A percentile compares a stretch with the other conserved stretches of the same genome.
Conservation (phyloP, 1,284 basidiomycete species). For the Schizophyllum amplum region DNA sequence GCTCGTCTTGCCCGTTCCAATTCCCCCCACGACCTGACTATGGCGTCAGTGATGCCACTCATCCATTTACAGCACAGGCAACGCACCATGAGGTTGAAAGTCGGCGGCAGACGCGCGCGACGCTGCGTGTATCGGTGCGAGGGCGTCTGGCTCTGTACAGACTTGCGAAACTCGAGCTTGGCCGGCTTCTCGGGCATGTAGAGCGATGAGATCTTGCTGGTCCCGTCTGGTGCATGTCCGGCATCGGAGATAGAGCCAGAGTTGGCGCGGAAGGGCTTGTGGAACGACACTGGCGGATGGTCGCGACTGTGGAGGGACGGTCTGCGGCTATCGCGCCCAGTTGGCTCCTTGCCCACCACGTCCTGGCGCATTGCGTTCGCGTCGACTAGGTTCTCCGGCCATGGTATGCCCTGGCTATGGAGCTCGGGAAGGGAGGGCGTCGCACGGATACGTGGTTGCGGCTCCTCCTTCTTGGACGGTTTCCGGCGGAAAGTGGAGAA, state of each 20-base stretch:
- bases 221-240: not conserved
- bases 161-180: constrained; percentile 21
- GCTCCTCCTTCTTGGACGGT: constrained; percentile 46
- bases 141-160: constrained; percentile 16
- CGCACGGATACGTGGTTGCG: constrained; percentile 35
- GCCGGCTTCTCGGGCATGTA: constrained; percentile 53
- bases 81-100: constrained; percentile 77
- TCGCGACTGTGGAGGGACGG: constrained; percentile 4
- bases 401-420: constrained; percentile 61
- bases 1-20: constrained; percentile 73
- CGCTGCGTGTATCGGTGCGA: constrained; percentile 49
- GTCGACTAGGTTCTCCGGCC: constrained; percentile 74
- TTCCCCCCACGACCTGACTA: constrained; percentile 64
- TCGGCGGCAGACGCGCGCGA: constrained; percentile 55
- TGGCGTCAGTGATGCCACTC: constrained; percentile 1
- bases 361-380: constrained; percentile 48
- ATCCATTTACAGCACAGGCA: constrained; percentile 9
- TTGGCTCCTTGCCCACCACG: constrained; percentile 19
- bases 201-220: constrained; percentile 51
- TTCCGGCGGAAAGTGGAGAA: constrained; percentile 65
- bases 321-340: too few species aligned
- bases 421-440: constrained; percentile 74
- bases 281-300: constrained; percentile 46
- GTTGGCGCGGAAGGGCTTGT: constrained; percentile 61
- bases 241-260: constrained; percentile 34